Base-by-base conservation (phyloP, 305 asterid genomes). In the Withania somnifera region DNA sequence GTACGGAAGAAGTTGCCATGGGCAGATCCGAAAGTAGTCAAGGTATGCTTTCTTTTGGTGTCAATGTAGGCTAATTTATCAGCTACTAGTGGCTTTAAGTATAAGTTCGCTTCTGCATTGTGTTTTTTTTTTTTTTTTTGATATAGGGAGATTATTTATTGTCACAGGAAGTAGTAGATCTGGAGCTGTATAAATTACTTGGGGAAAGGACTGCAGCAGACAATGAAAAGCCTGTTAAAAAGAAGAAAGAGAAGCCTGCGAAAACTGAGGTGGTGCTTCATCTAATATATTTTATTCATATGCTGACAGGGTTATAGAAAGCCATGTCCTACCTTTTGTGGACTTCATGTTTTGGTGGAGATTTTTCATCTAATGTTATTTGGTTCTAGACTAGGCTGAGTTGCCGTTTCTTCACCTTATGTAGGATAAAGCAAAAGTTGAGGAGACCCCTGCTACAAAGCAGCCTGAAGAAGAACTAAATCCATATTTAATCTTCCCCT, bases 141-240 rank as follows among this genome's bases (percentile, higher is more conserved):
- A 57, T 58, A 11, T 22, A 32, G 77, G 4, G 40, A 80, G 66
- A 19, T 17, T 84, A 8, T 68, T 82, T 84, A 61, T 60, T 83
- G 83, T 77, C 79, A 20, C 95, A 96, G 99, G 89, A 94, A 91
- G 87, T 90, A 24, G 88, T 94, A 67, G 99, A 96, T 86, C 83
- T 87, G 80, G 92, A 90, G 86, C 83, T 96, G 67, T 87, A 87
- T 86, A 88, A 84, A 15, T 81, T 96, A 77, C 97, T 94, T 81
- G 98, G 99, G 66, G 99, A 89, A 86, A 93, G 89, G 86, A 94
- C 98, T 61, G 94, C 94, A n/a, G 95, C 93, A 69, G 99, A 96
- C 86, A 88, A 91, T 77, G 97, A 93, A 90, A 94, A 94, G 84
- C 99, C 97, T 19, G 61, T 87, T 15, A 96, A 94, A 87, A 96